Evolutionary conservation across 257 asterid species (phyloP), one percentile per base, ranked within the genome.

Genomic region (Paraleonurus japonicus): DNA sequence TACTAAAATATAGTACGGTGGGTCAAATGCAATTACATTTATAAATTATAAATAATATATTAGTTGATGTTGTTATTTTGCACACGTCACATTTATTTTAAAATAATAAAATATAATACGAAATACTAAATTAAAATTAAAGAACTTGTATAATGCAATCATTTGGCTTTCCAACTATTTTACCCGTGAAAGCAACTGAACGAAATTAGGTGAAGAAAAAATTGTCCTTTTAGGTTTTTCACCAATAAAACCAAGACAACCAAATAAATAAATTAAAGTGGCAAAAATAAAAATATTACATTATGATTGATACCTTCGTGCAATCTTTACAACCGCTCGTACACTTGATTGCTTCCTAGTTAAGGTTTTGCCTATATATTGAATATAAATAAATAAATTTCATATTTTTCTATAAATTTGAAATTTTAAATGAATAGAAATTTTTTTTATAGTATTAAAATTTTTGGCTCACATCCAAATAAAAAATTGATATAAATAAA

Each of bases 141-240:
- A 45, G 22, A 47, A 1, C 20, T 23, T 16, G 54, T 1, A n/a
- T 5, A 5, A n/a, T 47, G 10, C 22, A 47, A 47, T 47, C 54
- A 47, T n/a, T 5, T 47, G 54, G 22, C 22, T 47, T 5, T 43
- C 51, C 51, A 13, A 41, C 48, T 11, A 41, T 11, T 41, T 45
- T 15, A 47, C 54, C n/a, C 54, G 22, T 47, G 54, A 47, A 47
- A 47, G 54, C 22, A 47, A 47, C 53, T 15, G 15, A 45, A 13
- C 15, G 51, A 43, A 43, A 45, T 61, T 72, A 50, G 77, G 69
- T 63, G 65, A 64, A 35, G 3, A 45, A 64, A 64, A 54, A 53
- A 64, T 70, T 73, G 72, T 64, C 13, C 55, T 10, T 16, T 68
- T 33, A 43, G 11, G 0, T 15, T 45, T 69, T 39, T 26, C n/a